Percentiles rank a stretch among this genome's conserved stretches.
phyloP scores from a whole-genome alignment of 352 stramenopile genomes.

The Peronosclerospora sorghi region DNA sequence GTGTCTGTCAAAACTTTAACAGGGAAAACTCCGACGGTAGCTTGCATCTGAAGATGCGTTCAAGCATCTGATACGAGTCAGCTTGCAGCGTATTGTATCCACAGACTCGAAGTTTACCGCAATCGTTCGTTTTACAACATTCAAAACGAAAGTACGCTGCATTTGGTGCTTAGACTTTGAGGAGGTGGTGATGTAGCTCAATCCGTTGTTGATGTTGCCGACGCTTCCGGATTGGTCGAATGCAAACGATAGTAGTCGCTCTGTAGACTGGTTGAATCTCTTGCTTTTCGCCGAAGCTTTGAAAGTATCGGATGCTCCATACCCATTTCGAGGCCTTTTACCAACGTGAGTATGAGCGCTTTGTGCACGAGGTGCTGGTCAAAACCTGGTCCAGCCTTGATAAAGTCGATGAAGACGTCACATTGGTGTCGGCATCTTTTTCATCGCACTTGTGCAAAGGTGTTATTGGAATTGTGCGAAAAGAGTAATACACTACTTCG shows the following conservation, averaged over 20 bases:
- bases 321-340: neutral
- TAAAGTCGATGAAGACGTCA: neutral
- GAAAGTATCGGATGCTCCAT: neutral
- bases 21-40: neutral
- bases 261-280: slow-evolving; percentile 10
- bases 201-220: slow-evolving; percentile 19
- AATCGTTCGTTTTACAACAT: slow-evolving; percentile 1
- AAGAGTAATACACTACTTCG: neutral
- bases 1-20: slow-evolving; percentile 1
- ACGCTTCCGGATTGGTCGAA: slow-evolving; percentile 6
- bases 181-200: neutral
- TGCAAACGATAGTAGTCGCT: neutral
- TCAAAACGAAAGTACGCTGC: neutral
- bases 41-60: slow-evolving; percentile 1
- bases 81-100: slow-evolving; percentile 2
- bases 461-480: slow-evolving; percentile 6
- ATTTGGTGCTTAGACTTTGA: neutral
- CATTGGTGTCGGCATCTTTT: slow-evolving; percentile 8
- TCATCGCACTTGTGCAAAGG: slow-evolving; percentile 5
- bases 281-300: slow-evolving; percentile 5
- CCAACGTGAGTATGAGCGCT: neutral
- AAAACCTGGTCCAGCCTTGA: neutral
- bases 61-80: neutral
- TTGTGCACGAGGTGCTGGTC: slow-evolving; percentile 16
- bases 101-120: neutral